Evolutionary conservation across 345 rosid genomes (phyloP).

Genomic region (Murraya paniculata): DNA sequence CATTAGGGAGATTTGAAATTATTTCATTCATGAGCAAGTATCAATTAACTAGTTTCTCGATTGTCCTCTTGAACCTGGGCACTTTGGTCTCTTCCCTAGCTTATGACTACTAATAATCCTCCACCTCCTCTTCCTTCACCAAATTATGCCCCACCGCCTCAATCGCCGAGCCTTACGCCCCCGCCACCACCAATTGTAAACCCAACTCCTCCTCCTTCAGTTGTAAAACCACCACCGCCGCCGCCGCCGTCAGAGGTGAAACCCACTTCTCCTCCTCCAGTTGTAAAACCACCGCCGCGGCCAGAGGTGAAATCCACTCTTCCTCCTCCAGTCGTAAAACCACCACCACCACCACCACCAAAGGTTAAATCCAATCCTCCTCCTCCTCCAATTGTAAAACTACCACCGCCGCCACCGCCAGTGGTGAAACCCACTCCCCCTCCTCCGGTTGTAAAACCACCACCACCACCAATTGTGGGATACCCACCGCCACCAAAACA

Average conservation of each 20-base stretch:
- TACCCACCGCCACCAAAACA: constrained; percentile 30
- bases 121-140: not conserved
- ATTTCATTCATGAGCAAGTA: not conserved
- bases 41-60: not conserved
- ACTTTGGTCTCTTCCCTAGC: constrained; percentile 31
- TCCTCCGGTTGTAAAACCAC: not conserved
- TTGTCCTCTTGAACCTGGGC: constrained; percentile 30
- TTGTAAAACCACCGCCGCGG: constrained; percentile 12
- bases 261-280: not conserved
- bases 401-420: constrained; percentile 14
- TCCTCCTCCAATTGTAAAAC: not conserved
- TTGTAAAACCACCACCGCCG: constrained; percentile 14
- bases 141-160: constrained; percentile 5
- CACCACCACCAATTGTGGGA: too few relatives aligned
- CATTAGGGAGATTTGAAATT: not conserved
- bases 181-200: not conserved
- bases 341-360: constrained; percentile 14
- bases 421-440: not conserved
- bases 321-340: not conserved
- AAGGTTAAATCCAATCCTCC: not conserved
- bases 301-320: too few relatives aligned
- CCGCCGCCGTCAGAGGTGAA: not conserved
- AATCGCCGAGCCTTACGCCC: not conserved
- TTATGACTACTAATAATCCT: constrained; percentile 31
- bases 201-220: constrained; percentile 15